Evolutionary conservation across 164 flowering plant genomes (phyloP).

Genomic region (Euptelea pleiosperma): DNA sequence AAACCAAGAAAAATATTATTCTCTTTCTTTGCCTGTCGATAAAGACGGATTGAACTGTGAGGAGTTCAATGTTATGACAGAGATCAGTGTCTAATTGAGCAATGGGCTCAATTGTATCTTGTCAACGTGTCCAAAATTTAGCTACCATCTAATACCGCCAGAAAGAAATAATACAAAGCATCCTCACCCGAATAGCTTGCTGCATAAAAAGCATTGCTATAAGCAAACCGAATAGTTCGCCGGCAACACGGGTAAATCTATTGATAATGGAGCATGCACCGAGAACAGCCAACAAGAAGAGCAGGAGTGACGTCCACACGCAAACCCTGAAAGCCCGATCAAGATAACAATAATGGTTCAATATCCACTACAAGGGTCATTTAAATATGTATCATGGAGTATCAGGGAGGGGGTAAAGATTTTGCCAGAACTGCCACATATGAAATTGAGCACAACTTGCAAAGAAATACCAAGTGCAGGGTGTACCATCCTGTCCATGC

Average conservation of each 20-base stretch:
- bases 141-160: slow-evolving; percentile 4
- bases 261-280: slow-evolving; percentile 97
- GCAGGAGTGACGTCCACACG: slow-evolving; percentile 90
- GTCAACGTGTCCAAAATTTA: too few species aligned
- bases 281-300: slow-evolving; percentile 71
- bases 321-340: slow-evolving; percentile 65
- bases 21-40: not conserved
- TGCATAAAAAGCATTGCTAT: slow-evolving; percentile 99
- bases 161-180: slow-evolving; percentile 2
- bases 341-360: slow-evolving; percentile 4
- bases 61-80: not conserved
- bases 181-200: slow-evolving; percentile 83
- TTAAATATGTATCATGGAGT: too few species aligned
- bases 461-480: too few species aligned
- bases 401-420: not conserved
- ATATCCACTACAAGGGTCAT: not conserved
- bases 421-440: too few species aligned
- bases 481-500: slow-evolving; percentile 96
- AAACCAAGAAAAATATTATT: not conserved
- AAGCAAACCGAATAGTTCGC: slow-evolving; percentile 93
- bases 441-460: too few species aligned
- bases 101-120: too few species aligned
- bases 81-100: too few species aligned
- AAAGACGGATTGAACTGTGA: too few species aligned
- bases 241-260: slow-evolving; percentile 91